These are phyloP conservation scores for Tephrocybe sp. DNA, from an alignment of 768 basidiomycete genomes.

Conservation along the genomic window DNA sequence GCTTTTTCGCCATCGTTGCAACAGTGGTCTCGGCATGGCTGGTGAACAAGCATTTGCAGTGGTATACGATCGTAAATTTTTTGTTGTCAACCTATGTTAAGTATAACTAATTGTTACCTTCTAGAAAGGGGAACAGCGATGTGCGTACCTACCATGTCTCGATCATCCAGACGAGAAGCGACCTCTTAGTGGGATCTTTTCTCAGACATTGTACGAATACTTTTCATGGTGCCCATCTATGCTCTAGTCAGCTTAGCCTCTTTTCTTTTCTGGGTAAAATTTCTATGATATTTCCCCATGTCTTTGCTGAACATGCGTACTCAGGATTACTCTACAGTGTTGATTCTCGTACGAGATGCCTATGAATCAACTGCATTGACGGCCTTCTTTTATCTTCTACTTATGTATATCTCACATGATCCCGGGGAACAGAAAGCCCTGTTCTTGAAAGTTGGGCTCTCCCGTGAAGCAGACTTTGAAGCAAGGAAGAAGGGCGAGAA, in stretches of 20 bases:
- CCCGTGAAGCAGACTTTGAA: slow-evolving; percentile 48
- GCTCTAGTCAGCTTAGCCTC: slow-evolving; percentile 64
- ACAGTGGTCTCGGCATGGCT: slow-evolving; percentile 66
- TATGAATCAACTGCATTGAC: slow-evolving; percentile 78
- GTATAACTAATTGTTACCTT: neutral
- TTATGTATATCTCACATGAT: slow-evolving; percentile 66
- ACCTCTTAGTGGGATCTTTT: neutral
- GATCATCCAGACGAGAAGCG: neutral
- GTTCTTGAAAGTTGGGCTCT: slow-evolving; percentile 57
- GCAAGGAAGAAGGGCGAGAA: slow-evolving; percentile 39
- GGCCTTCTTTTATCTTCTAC: slow-evolving; percentile 75
- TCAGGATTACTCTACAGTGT: slow-evolving; percentile 64
- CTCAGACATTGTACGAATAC: slow-evolving; percentile 66
- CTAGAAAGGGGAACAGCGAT: slow-evolving; percentile 69
- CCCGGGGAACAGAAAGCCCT: slow-evolving; percentile 57
- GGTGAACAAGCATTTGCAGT: slow-evolving; percentile 67
- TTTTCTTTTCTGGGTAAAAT: slow-evolving; percentile 65
- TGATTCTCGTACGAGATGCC: slow-evolving; percentile 67
- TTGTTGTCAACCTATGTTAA: neutral
- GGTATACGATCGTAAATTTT: slow-evolving; percentile 63
- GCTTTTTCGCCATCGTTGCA: slow-evolving; percentile 55
- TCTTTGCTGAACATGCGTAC: slow-evolving; percentile 1
- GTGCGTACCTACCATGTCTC: slow-evolving; percentile 33
- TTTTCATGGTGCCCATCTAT: slow-evolving; percentile 81
- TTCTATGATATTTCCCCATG: neutral